These are phyloP conservation scores for Pistacia vera DNA, from an alignment of 345 rosid genomes.

Conservation along the genomic window DNA sequence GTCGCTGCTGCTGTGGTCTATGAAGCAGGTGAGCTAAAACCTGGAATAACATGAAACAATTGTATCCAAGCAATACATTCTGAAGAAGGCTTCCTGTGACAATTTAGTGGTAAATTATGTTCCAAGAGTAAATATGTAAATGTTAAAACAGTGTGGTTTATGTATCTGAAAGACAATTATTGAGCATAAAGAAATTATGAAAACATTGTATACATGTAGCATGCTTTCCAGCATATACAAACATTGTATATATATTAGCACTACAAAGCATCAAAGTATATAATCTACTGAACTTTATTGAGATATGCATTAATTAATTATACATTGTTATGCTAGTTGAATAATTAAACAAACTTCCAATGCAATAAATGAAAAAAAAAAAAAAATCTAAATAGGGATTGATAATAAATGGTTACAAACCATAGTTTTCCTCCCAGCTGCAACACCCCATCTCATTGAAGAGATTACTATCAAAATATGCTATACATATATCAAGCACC, in stretches of 20 bases:
- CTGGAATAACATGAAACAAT: neutral
- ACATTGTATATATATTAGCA: too few relatives aligned
- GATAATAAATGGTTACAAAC: slow-evolving; percentile 38
- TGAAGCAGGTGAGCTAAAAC: slow-evolving; percentile 2
- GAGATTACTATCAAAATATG: slow-evolving; percentile 61
- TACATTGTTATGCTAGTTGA: neutral
- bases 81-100: neutral
- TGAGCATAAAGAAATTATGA: neutral
- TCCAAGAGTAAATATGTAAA: slow-evolving; percentile 20
- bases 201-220: too few relatives aligned
- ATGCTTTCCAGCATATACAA: too few relatives aligned
- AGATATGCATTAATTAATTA: too few relatives aligned
- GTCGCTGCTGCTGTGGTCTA: neutral
- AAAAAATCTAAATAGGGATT: neutral
- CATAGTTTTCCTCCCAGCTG: slow-evolving; percentile 95
- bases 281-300: too few relatives aligned
- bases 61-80: neutral
- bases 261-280: too few relatives aligned
- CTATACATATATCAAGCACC: too few relatives aligned
- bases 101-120: neutral
- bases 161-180: slow-evolving; percentile 6
- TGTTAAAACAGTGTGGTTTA: slow-evolving; percentile 1
- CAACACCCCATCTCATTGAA: slow-evolving; percentile 87
- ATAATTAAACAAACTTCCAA: neutral
- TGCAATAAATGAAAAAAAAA: neutral